Evolutionary conservation across 2,329 filamentous ascomycete species (phyloP), one percentile per base, ranked within the genome.

Genomic region (Aspergillus ochraceus): DNA sequence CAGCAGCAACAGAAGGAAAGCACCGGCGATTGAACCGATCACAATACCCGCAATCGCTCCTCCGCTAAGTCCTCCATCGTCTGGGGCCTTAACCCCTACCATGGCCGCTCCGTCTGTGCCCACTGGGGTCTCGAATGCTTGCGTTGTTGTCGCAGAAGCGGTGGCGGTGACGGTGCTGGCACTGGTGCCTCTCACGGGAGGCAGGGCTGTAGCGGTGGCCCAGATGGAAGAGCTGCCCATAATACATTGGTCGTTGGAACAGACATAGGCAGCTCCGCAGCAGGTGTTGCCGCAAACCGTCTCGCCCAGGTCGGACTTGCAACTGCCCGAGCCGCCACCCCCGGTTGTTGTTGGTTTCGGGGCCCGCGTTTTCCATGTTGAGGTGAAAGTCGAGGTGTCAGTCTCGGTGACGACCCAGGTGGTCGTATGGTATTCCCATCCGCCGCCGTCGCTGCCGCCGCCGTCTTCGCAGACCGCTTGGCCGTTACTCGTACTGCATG

Each of bases 371-470:
- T 84, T 87, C 72, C 80, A 83, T 32, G 84, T 80, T 6, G 79
- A 80, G 6, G 84, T 87, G 59, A 78, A 74, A 2, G 84, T 86
- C 49, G 81, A 71, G 6, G 80, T 74, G 55, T 82, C 81, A 12
- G 83, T 87, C 69, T 85, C 80, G n/a, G 74, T 75, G 42, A 64
- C 62, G 12, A 83, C 78, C 66, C 77, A 86, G 6, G 83, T 86
- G 2, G 83, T 83, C 19, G 85, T 88, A 67, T 77, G 85, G 72
- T 81, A 82, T 62, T 82, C 70, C 83, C 84, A 87, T 62, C 68
- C 68, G 55, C 66, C 73, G 50, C 64, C 64, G 32, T 66, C 65
- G 14, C 57, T 57, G 57, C 67, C 52, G 55, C 65, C 64, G 26
- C 66, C 66, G 17, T 61, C 49, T 17, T 54, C 32, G 70, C 83